These are phyloP conservation scores for Phycomyces nitens DNA, from an alignment of 192 early-diverging fungal genomes.

Conservation along the genomic window DNA sequence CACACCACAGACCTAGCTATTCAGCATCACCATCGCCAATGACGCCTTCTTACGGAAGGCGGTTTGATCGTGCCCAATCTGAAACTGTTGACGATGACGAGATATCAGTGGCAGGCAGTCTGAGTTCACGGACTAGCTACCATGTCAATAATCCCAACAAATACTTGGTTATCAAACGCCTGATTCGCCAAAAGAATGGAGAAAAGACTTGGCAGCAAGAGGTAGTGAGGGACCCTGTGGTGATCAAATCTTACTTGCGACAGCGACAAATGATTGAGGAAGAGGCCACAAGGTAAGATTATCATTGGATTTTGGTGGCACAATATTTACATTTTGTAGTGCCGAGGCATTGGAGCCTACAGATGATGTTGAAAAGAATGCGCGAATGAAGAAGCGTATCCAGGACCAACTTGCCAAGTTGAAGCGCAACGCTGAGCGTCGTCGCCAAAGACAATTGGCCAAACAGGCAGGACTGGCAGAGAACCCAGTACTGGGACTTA, in stretches of 20 bases:
- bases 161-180: slow-evolving; percentile 57
- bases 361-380: slow-evolving; percentile 56
- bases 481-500: slow-evolving; percentile 39
- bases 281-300: slow-evolving; percentile 37
- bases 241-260: slow-evolving; percentile 88
- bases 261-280: slow-evolving; percentile 82
- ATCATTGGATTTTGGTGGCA: neutral
- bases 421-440: slow-evolving; percentile 61
- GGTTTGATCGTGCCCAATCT: slow-evolving; percentile 23
- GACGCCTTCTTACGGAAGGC: slow-evolving; percentile 12
- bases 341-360: slow-evolving; percentile 51
- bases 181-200: slow-evolving; percentile 51
- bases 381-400: slow-evolving; percentile 56
- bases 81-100: slow-evolving; percentile 48
- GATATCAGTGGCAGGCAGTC: slow-evolving; percentile 49
- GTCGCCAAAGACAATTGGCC: slow-evolving; percentile 46
- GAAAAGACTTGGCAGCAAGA: slow-evolving; percentile 76
- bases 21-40: slow-evolving; percentile 18
- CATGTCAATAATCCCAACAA: slow-evolving; percentile 55
- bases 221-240: slow-evolving; percentile 73
- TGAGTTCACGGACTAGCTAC: slow-evolving; percentile 50
- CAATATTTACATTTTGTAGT: slow-evolving; percentile 14
- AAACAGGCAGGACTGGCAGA: slow-evolving; percentile 44
- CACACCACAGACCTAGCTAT: slow-evolving; percentile 1
- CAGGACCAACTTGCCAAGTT: slow-evolving; percentile 59